Conservation (phyloP, 2,329 filamentous ascomycete species). For the Arthrobotrys megalospora region DNA sequence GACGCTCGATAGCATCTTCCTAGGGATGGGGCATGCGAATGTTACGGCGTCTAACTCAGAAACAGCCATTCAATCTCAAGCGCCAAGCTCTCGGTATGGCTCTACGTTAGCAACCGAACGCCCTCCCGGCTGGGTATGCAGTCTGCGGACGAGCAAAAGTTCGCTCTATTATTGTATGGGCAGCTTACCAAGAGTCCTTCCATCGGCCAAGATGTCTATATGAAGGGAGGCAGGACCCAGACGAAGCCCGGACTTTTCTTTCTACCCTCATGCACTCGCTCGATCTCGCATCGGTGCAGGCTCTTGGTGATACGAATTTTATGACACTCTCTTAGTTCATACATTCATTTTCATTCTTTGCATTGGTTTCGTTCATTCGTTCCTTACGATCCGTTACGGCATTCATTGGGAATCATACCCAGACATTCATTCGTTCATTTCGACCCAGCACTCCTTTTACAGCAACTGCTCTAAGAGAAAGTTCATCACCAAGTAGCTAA, state of each 20-base stretch:
- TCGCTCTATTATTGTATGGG: background rate
- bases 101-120: slow-evolving; percentile 2
- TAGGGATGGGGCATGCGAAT: slow-evolving; percentile 19
- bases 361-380: slow-evolving; percentile 5
- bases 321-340: slow-evolving; percentile 49
- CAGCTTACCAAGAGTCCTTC: background rate
- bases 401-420: slow-evolving; percentile 19
- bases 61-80: background rate
- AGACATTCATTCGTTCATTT: slow-evolving; percentile 30
- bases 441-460: slow-evolving; percentile 17
- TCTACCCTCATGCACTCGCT: slow-evolving; percentile 39
- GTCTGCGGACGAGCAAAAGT: slow-evolving; percentile 7
- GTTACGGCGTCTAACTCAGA: slow-evolving; percentile 3
- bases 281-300: slow-evolving; percentile 31
- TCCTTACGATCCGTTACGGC: slow-evolving; percentile 4
- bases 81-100: background rate
- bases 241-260: slow-evolving; percentile 19
- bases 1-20: background rate
- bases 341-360: slow-evolving; percentile 42
- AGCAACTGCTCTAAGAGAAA: slow-evolving; percentile 14
- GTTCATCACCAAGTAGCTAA: slow-evolving; percentile 25
- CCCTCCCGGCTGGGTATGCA: slow-evolving; percentile 27
- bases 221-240: slow-evolving; percentile 33
- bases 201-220: slow-evolving; percentile 45
- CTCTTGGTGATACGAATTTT: slow-evolving; percentile 33